Conservation (phyloP, 1,139 yeast species). For the Magnusiomyces fungicola region DNA sequence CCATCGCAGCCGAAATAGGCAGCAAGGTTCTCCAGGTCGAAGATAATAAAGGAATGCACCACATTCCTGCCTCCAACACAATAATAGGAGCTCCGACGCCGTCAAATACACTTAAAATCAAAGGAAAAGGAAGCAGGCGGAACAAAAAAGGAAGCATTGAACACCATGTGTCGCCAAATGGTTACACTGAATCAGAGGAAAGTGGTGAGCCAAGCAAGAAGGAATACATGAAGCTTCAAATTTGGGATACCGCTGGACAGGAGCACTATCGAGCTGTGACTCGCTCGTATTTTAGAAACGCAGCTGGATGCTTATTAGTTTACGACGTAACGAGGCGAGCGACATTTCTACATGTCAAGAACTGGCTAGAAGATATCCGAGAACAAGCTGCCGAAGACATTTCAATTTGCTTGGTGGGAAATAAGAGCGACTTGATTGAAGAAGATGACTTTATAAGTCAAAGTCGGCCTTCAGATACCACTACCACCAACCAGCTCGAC, state of each 20-base stretch:
- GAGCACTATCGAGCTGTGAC: slow-evolving; percentile 92
- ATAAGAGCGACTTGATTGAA: slow-evolving; percentile 60
- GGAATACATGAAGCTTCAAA: slow-evolving; percentile 24
- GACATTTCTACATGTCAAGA: slow-evolving; percentile 29
- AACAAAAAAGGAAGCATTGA: slow-evolving; percentile 21
- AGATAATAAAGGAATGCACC: neutral
- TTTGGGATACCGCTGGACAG: slow-evolving; percentile 85
- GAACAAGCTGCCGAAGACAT: slow-evolving; percentile 77
- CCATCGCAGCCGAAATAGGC: slow-evolving; percentile 36
- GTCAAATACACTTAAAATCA: neutral
- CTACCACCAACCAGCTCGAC: neutral
- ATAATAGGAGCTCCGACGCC: neutral
- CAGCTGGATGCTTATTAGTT: slow-evolving; percentile 75
- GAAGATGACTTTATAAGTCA: slow-evolving; percentile 2
- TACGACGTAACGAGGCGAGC: slow-evolving; percentile 81
- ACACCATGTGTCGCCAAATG: slow-evolving; percentile 10
- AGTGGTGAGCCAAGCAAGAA: neutral
- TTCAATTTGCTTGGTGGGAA: slow-evolving; percentile 85
- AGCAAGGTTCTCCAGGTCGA: slow-evolving; percentile 32
- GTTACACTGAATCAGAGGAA: neutral
- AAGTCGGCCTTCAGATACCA: neutral
- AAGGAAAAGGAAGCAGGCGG: slow-evolving; percentile 10
- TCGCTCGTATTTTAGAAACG: slow-evolving; percentile 74
- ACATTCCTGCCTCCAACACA: too few species aligned
- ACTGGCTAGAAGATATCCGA: slow-evolving; percentile 57